These are phyloP conservation scores for Linaria vulgaris DNA, from an alignment of 257 asterid species.

Conservation along the genomic window DNA sequence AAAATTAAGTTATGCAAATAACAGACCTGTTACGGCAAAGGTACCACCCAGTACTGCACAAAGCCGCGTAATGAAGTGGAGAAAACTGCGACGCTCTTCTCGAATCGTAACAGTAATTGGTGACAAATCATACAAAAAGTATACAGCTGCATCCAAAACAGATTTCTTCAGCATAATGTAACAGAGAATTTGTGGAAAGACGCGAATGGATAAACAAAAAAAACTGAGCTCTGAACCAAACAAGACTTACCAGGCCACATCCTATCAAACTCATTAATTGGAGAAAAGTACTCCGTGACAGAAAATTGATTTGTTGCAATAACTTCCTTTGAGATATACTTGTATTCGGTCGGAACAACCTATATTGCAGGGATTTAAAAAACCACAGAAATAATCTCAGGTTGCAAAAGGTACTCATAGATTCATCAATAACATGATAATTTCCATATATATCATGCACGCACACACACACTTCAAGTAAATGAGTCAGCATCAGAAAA, in stretches of 20 bases:
- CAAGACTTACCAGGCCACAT: conserved; percentile 85
- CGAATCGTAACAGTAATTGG: conserved; percentile 95
- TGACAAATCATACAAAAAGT: conserved; percentile 91
- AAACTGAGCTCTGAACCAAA: conserved; percentile 11
- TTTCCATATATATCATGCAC: not conserved
- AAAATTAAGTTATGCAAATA: conserved; percentile 16
- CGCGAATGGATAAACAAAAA: conserved; percentile 2
- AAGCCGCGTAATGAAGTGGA: conserved; percentile 94
- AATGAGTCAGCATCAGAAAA: not conserved
- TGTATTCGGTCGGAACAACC: conserved; percentile 98
- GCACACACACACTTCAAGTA: not conserved
- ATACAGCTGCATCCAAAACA: conserved; percentile 65
- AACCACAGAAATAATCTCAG: conserved; percentile 5
- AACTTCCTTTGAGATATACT: conserved; percentile 76
- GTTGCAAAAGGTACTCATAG: conserved; percentile 10
- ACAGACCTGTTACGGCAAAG: conserved; percentile 92
- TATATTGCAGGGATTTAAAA: conserved; percentile 34
- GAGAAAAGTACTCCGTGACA: conserved; percentile 90
- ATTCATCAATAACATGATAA: conserved; percentile 7
- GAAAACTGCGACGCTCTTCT: conserved; percentile 98
- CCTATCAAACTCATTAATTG: conserved; percentile 66
- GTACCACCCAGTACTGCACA: conserved; percentile 99
- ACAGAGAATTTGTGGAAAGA: not conserved
- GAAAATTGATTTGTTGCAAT: conserved; percentile 94
- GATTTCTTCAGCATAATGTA: conserved; percentile 12